Base-by-base conservation (phyloP, 768 basidiomycete species). In the Hygrocybe coccinea region DNA sequence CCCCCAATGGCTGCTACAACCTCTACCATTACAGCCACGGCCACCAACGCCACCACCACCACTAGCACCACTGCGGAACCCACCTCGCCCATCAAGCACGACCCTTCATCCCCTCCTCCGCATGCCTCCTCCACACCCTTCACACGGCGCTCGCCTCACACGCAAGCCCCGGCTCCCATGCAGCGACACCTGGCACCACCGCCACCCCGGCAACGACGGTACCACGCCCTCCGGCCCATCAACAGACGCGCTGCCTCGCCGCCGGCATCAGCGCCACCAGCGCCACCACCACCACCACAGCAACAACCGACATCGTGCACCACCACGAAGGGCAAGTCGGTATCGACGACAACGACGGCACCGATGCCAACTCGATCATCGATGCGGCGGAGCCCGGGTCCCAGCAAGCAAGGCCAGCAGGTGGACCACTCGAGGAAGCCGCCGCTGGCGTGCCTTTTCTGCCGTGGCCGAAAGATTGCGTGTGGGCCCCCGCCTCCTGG, bases 381-480 rank as follows among this genome's bases (percentile, higher is more conserved):
- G 24, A 48, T 58, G 24, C 58, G 29, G 17, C 33, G 15, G 14
- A 46, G 22, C n/a, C 64, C 15, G 70, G 70, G 63, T 64, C 69
- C 52, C 65, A 68, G 49, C 56, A 64, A 36, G 68, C 19, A 51
- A n/a, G 7, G 21, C 7, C 50, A 35, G 2, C 47, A 49, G 15
- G 6, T 49, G 29, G 34, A 51, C 12, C 4, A 17, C 11, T 11
- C 72, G 45, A 82, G 80, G 71, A 85, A 85, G 58, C 84, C 84
- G 14, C 76, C 79, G 2, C 71, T 85, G 1, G 84, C 84, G 1
- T 85, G 84, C 59, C 69, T 83, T 5, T 86, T 86, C 62, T 86
- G 84, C 63, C 74, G 84, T 38, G 83, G 82, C 5, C 74, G 84
- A 39, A 86, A 86, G 69, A 86, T 86, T 49, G 85, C 85, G 8